These are phyloP conservation scores for Sanghuangporus sanghuang DNA, from an alignment of 1,284 basidiomycete genomes.

Conservation along the genomic window DNA sequence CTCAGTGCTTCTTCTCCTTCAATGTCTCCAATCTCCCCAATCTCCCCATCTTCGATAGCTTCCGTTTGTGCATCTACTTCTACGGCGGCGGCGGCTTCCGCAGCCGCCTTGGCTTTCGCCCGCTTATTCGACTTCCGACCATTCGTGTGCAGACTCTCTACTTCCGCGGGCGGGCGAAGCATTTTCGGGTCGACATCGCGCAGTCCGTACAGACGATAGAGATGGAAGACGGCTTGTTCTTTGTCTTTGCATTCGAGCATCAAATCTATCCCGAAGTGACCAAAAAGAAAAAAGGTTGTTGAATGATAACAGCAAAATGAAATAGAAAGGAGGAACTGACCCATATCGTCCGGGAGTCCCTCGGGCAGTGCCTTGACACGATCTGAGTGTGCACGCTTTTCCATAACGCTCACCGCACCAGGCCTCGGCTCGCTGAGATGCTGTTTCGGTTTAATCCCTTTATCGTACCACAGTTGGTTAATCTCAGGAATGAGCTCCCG, in stretches of 20 bases:
- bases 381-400: slow-evolving; percentile 81
- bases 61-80: not conserved
- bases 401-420: slow-evolving; percentile 75
- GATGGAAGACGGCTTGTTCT: slow-evolving; percentile 87
- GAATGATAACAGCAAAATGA: not conserved
- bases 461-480: slow-evolving; percentile 68
- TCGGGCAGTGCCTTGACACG: slow-evolving; percentile 64
- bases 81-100: not conserved
- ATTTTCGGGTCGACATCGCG: slow-evolving; percentile 19
- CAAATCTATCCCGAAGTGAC: slow-evolving; percentile 53
- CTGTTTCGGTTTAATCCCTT: slow-evolving; percentile 82
- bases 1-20: not conserved
- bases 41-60: not conserved
- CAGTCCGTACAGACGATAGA: slow-evolving; percentile 76
- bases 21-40: not conserved
- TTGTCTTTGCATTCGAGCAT: slow-evolving; percentile 96
- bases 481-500: slow-evolving; percentile 64
- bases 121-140: slow-evolving; percentile 43
- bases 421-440: slow-evolving; percentile 81
- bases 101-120: slow-evolving; percentile 3
- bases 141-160: slow-evolving; percentile 44
- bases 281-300: not conserved
- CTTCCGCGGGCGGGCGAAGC: slow-evolving; percentile 47
- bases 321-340: slow-evolving; percentile 28
- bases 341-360: slow-evolving; percentile 65